Percentiles rank a stretch among this genome's conserved stretches.
Conservation (phyloP, 345 rosid genomes). For the Excoecaria cochinchinensis region DNA sequence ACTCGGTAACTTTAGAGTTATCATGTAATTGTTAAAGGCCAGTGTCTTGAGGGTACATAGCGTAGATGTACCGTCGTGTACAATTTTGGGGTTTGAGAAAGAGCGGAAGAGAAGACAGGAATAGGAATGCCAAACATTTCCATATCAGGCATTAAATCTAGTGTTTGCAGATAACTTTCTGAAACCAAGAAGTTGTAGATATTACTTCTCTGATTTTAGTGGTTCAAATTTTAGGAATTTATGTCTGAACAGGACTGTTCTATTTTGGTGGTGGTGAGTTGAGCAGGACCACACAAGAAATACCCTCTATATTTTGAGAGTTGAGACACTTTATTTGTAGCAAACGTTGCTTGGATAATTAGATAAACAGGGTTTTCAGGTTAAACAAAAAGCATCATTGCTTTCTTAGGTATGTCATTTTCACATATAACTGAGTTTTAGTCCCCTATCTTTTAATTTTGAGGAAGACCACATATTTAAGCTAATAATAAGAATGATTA, state of each 20-base stretch:
- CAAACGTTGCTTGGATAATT: slow-evolving; percentile 9
- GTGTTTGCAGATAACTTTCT: slow-evolving; percentile 26
- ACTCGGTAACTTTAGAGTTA: neutral
- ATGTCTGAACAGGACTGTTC: slow-evolving; percentile 1
- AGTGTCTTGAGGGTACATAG: neutral
- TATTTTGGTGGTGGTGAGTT: slow-evolving; percentile 27
- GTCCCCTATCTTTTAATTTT: neutral
- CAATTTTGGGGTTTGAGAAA: slow-evolving; percentile 9
- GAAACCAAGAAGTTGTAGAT: slow-evolving; percentile 40
- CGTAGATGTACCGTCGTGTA: slow-evolving; percentile 13
- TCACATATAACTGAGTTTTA: neutral
- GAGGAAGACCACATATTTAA: neutral
- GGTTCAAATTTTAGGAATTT: slow-evolving; percentile 28
- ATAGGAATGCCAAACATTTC: slow-evolving; percentile 30
- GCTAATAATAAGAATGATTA: neutral
- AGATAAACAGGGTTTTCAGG: neutral
- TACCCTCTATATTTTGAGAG: neutral
- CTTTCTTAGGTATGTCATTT: neutral
- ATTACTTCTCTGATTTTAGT: slow-evolving; percentile 12
- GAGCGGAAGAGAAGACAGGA: slow-evolving; percentile 35
- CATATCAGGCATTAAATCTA: slow-evolving; percentile 19
- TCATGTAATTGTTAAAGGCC: neutral
- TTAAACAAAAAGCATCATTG: neutral
- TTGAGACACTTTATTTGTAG: slow-evolving; percentile 10
- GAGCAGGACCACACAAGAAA: slow-evolving; percentile 33